Percentiles rank a stretch among this genome's conserved stretches.
Evolutionary conservation across 2,329 filamentous ascomycete genomes (phyloP).

Genomic region (Penicillium expansum): DNA sequence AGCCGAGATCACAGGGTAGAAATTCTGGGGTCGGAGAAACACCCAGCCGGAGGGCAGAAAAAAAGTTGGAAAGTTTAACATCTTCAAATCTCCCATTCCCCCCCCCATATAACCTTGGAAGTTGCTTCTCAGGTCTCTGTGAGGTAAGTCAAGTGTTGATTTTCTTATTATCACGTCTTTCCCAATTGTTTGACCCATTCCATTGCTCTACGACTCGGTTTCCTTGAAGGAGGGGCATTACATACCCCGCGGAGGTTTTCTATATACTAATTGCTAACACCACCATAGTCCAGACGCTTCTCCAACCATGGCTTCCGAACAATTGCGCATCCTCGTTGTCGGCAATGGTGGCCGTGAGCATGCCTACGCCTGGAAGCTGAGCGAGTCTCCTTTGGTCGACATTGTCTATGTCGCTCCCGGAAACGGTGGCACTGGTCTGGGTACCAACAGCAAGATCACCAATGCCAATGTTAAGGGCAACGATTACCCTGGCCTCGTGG

Average conservation of each 20-base stretch:
- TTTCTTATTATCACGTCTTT: background rate
- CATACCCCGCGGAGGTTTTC: slow-evolving; percentile 24
- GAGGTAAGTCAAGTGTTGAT: slow-evolving; percentile 16
- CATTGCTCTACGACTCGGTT: background rate
- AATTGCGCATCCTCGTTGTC: slow-evolving; percentile 74
- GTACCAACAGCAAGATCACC: slow-evolving; percentile 58
- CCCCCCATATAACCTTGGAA: slow-evolving; percentile 11
- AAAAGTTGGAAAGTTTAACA: slow-evolving; percentile 20
- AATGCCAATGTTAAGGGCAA: slow-evolving; percentile 73
- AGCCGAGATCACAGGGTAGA: slow-evolving; percentile 5
- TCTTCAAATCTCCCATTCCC: slow-evolving; percentile 4
- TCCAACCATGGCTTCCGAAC: slow-evolving; percentile 42
- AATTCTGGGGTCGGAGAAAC: slow-evolving; percentile 23
- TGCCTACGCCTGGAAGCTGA: slow-evolving; percentile 89
- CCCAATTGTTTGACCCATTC: background rate
- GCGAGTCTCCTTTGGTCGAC: slow-evolving; percentile 74
- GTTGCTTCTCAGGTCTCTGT: slow-evolving; percentile 25
- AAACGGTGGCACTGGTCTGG: slow-evolving; percentile 77
- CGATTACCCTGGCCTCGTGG: slow-evolving; percentile 74
- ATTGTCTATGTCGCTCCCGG: slow-evolving; percentile 69
- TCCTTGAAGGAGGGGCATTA: slow-evolving; percentile 10
- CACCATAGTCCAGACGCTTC: slow-evolving; percentile 25
- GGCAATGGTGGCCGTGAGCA: slow-evolving; percentile 95
- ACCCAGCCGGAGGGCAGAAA: slow-evolving; percentile 25
- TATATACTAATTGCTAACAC: slow-evolving; percentile 17